phyloP scores from a whole-genome alignment of 331 rosid species.

The Malus hybrid region DNA sequence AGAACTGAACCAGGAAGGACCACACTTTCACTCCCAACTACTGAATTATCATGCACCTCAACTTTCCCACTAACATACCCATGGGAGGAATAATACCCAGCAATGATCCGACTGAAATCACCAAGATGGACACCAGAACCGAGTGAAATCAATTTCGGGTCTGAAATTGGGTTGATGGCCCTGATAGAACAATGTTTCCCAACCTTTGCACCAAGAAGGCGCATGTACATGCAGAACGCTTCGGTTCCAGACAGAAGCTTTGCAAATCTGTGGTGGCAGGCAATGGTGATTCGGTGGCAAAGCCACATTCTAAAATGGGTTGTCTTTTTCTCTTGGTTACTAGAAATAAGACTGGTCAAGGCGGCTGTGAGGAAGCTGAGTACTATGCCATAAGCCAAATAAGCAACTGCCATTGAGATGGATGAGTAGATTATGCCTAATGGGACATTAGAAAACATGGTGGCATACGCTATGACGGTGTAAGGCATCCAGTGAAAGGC shows the following conservation, averaged over 20 bases:
- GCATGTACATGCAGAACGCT: slow-evolving; percentile 69
- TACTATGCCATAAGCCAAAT: slow-evolving; percentile 60
- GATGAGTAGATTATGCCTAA: slow-evolving; percentile 39
- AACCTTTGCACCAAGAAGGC: slow-evolving; percentile 73
- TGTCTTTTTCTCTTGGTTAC: slow-evolving; percentile 23
- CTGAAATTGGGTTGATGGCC: slow-evolving; percentile 80
- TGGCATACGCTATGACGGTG: slow-evolving; percentile 51
- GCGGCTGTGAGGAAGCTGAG: slow-evolving; percentile 49
- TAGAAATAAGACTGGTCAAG: slow-evolving; percentile 28
- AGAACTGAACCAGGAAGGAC: slow-evolving; percentile 74
- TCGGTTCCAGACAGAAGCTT: slow-evolving; percentile 85
- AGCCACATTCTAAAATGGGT: slow-evolving; percentile 48
- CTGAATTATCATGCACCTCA: slow-evolving; percentile 64
- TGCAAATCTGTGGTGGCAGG: slow-evolving; percentile 82
- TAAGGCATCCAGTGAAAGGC: slow-evolving; percentile 91
- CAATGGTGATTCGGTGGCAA: slow-evolving; percentile 30
- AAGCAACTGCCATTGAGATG: slow-evolving; percentile 35
- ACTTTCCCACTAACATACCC: slow-evolving; percentile 49
- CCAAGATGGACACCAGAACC: slow-evolving; percentile 83
- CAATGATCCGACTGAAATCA: slow-evolving; percentile 64
- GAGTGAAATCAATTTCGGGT: slow-evolving; percentile 56
- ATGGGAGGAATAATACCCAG: slow-evolving; percentile 61
- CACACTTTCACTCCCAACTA: slow-evolving; percentile 73
- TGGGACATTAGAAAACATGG: slow-evolving; percentile 51
- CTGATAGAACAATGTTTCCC: slow-evolving; percentile 85